These are phyloP conservation scores for Aspergillus nomiae DNA, from an alignment of 2,329 filamentous ascomycete genomes.

Conservation along the genomic window DNA sequence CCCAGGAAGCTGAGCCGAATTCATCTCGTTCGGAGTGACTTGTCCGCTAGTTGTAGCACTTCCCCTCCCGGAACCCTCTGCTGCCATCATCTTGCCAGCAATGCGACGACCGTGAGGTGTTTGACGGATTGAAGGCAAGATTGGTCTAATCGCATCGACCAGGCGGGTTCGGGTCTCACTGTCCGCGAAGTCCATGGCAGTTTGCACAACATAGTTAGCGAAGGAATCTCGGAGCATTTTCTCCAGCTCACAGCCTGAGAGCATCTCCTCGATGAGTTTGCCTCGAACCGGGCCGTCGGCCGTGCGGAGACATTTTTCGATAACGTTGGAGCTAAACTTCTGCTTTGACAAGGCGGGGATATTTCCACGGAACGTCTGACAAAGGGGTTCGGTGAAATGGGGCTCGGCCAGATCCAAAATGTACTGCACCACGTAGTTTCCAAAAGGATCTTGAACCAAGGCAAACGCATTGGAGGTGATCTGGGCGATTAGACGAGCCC, in stretches of 20 bases:
- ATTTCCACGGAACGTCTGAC: slow-evolving; percentile 75
- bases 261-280: slow-evolving; percentile 82
- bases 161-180: slow-evolving; percentile 71
- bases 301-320: slow-evolving; percentile 93
- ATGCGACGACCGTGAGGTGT: slow-evolving; percentile 95
- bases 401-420: slow-evolving; percentile 92
- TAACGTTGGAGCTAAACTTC: slow-evolving; percentile 99
- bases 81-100: slow-evolving; percentile 75
- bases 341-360: slow-evolving; percentile 77
- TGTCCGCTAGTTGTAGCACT: slow-evolving; percentile 42
- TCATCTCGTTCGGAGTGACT: slow-evolving; percentile 43
- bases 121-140: slow-evolving; percentile 80
- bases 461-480: slow-evolving; percentile 88
- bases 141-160: slow-evolving; percentile 81
- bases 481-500: slow-evolving; percentile 78
- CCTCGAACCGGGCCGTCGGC: slow-evolving; percentile 74
- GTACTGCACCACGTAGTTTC: slow-evolving; percentile 98
- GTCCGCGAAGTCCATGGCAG: slow-evolving; percentile 83
- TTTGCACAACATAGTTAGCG: slow-evolving; percentile 98
- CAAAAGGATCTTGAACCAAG: slow-evolving; percentile 94
- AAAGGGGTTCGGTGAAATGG: slow-evolving; percentile 84
- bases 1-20: slow-evolving; percentile 38
- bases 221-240: slow-evolving; percentile 87
- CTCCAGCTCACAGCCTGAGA: slow-evolving; percentile 74
- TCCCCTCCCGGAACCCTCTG: slow-evolving; percentile 48